These are phyloP conservation scores for Lachnum nothofagi DNA, from an alignment of 2,329 filamentous ascomycete genomes.

Conservation along the genomic window DNA sequence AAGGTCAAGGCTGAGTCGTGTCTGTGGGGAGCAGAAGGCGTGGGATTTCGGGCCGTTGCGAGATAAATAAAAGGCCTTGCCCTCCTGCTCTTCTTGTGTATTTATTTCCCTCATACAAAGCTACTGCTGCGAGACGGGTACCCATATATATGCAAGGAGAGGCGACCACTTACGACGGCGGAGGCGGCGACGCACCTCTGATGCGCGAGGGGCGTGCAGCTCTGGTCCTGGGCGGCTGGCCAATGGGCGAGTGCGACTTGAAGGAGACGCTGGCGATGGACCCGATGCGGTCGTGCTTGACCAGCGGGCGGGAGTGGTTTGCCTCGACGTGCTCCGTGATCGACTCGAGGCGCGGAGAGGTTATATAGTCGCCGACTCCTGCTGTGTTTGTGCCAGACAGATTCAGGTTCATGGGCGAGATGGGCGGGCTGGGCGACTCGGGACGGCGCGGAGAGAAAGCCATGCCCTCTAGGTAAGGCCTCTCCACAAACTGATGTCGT, in stretches of 20 bases:
- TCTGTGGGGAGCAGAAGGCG: slow-evolving; percentile 1
- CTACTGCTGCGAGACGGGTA: neutral
- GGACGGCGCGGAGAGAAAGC: neutral
- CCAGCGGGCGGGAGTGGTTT: slow-evolving; percentile 18
- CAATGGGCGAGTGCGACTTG: slow-evolving; percentile 13
- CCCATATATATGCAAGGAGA: slow-evolving; percentile 2
- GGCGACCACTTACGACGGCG: slow-evolving; percentile 31
- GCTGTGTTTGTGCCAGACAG: too few species aligned
- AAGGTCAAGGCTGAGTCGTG: slow-evolving; percentile 15
- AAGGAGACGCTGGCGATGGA: slow-evolving; percentile 30
- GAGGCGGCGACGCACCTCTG: slow-evolving; percentile 36
- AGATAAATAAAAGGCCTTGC: slow-evolving; percentile 4
- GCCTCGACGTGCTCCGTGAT: slow-evolving; percentile 32
- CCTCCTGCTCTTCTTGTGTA: neutral
- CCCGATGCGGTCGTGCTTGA: slow-evolving; percentile 8
- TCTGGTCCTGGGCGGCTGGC: slow-evolving; percentile 4
- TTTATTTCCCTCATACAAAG: neutral
- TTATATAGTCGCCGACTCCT: slow-evolving; percentile 15
- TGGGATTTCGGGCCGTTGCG: slow-evolving; percentile 7
- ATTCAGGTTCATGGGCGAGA: slow-evolving; percentile 22
- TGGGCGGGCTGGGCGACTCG: slow-evolving; percentile 16
- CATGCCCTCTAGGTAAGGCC: slow-evolving; percentile 9
- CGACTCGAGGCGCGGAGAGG: slow-evolving; percentile 24
- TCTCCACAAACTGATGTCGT: slow-evolving; percentile 13
- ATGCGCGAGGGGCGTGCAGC: slow-evolving; percentile 15